A percentile compares a stretch with the other conserved stretches of the same genome.
Conservation (phyloP, 208 protist genomes). For the Acanthamoeba castellanii region DNA sequence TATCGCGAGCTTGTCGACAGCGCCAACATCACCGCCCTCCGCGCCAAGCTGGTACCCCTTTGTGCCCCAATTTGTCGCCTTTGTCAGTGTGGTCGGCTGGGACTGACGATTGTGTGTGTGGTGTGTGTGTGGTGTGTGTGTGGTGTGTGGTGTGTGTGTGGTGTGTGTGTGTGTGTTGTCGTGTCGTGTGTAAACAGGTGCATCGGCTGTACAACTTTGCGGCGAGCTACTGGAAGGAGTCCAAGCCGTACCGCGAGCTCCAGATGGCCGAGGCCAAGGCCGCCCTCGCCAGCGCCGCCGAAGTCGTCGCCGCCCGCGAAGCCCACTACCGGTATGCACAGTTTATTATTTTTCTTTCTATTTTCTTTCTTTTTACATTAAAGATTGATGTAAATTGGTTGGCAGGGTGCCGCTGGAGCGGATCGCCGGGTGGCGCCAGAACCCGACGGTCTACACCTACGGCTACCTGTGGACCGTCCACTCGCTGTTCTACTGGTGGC, state of each 20-base stretch:
- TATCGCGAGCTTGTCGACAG: slow-evolving; percentile 38
- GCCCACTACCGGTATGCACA: not conserved
- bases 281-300: not conserved
- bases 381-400: too few species aligned
- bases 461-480: slow-evolving; percentile 77
- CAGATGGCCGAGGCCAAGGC: not conserved
- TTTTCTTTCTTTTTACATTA: not conserved
- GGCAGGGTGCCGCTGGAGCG: slow-evolving; percentile 55
- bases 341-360: not conserved
- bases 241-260: not conserved
- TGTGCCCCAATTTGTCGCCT: too few species aligned
- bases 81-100: too few species aligned
- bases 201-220: slow-evolving; percentile 71
- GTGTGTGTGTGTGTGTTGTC: not conserved
- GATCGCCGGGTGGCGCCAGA: slow-evolving; percentile 63
- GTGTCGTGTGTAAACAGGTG: not conserved
- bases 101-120: too few species aligned
- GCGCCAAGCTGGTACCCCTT: slow-evolving; percentile 25
- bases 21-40: slow-evolving; percentile 34
- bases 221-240: not conserved
- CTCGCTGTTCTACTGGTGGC: slow-evolving; percentile 76
- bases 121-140: too few species aligned
- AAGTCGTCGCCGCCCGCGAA: slow-evolving; percentile 24
- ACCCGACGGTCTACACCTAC: slow-evolving; percentile 73
- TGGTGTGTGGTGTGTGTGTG: too few species aligned